These are phyloP conservation scores for Russula dissimulans DNA, from an alignment of 768 basidiomycete species.

Conservation along the genomic window DNA sequence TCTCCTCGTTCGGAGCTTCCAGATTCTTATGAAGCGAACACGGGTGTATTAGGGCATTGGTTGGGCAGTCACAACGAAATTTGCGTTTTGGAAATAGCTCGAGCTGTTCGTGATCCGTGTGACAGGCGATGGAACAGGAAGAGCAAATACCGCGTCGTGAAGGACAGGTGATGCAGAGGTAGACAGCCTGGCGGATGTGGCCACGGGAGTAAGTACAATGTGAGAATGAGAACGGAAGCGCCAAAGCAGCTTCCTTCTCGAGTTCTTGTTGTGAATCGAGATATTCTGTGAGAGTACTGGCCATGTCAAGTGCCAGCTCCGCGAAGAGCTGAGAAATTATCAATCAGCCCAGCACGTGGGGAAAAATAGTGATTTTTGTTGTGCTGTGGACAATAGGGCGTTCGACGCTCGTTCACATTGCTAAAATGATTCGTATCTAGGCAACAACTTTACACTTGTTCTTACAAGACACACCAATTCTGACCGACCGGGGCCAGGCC, in stretches of 20 bases:
- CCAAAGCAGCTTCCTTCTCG: conserved; percentile 32
- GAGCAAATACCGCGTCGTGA: conserved; percentile 64
- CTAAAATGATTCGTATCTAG: no score
- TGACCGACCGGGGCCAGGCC: no score
- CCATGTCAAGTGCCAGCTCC: not conserved
- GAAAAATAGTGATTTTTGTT: no score
- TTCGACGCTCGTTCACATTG: no score
- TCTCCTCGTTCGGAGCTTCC: conserved; percentile 49
- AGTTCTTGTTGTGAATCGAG: conserved; percentile 27
- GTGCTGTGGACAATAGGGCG: no score
- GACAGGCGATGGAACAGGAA: conserved; percentile 80
- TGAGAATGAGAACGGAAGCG: conserved; percentile 36
- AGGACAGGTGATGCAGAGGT: conserved; percentile 70
- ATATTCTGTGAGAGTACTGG: conserved; percentile 24
- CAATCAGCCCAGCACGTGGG: no score
- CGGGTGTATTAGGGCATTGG: conserved; percentile 44
- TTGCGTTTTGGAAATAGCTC: conserved; percentile 80
- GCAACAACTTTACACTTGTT: no score
- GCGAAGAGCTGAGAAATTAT: no score
- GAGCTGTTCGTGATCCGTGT: conserved; percentile 77
- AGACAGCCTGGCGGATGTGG: conserved; percentile 59
- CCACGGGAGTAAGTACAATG: conserved; percentile 35
- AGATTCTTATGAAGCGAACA: conserved; percentile 52
- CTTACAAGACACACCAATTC: no score
- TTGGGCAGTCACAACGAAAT: conserved; percentile 84